Evolutionary conservation across 495 filamentous ascomycete species (phyloP).

Genomic region (Neurospora sp.): DNA sequence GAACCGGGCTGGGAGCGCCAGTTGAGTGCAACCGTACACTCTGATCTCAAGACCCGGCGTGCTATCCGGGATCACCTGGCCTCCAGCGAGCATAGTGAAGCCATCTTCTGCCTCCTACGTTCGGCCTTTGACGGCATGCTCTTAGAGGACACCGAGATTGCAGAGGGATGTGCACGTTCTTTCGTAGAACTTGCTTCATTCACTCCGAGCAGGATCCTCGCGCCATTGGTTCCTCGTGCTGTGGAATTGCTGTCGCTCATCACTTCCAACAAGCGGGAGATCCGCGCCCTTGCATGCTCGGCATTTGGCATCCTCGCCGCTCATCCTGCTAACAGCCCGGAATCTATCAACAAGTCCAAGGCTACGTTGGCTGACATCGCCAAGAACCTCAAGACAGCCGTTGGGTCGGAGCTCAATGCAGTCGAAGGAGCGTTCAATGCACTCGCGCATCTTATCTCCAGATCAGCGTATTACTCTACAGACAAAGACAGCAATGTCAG

Average conservation of each 20-base stretch:
- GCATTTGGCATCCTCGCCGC: slow-evolving; percentile 72
- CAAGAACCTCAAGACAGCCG: slow-evolving; percentile 15
- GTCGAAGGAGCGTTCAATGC: slow-evolving; percentile 27
- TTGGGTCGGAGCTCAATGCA: slow-evolving; percentile 26
- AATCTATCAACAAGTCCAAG: slow-evolving; percentile 8
- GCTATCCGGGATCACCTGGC: slow-evolving; percentile 43
- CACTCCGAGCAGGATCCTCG: slow-evolving; percentile 41
- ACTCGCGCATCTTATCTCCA: slow-evolving; percentile 17
- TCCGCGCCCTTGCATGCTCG: slow-evolving; percentile 52
- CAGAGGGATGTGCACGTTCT: slow-evolving; percentile 45
- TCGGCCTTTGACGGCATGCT: slow-evolving; percentile 52
- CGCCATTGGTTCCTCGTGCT: slow-evolving; percentile 35
- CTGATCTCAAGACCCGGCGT: slow-evolving; percentile 49
- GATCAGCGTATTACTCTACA: slow-evolving; percentile 16
- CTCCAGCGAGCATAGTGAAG: slow-evolving; percentile 15
- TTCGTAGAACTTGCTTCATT: slow-evolving; percentile 62
- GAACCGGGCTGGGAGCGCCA: slow-evolving; percentile 81
- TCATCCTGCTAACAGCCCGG: slow-evolving; percentile 37
- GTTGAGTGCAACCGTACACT: slow-evolving; percentile 57
- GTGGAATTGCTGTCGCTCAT: slow-evolving; percentile 46
- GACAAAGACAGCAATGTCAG: not conserved
- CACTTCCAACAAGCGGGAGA: slow-evolving; percentile 55
- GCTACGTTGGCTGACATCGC: slow-evolving; percentile 7
- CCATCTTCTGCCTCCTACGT: slow-evolving; percentile 33
- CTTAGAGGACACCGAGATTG: slow-evolving; percentile 33